phyloP scores from a whole-genome alignment of 768 basidiomycete genomes.

The Lactifluus echinatus region DNA sequence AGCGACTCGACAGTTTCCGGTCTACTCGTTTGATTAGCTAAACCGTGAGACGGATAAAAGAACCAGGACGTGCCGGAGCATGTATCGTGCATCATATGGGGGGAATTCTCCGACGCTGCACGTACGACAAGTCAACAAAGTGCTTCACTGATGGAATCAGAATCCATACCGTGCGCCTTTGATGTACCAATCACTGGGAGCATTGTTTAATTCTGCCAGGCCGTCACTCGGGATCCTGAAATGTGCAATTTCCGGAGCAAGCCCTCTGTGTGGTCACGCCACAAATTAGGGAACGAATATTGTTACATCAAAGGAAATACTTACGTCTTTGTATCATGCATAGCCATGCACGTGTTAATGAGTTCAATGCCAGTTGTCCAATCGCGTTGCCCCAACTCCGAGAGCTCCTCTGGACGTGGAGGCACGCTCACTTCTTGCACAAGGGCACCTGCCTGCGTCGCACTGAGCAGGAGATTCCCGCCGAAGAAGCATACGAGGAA shows the following conservation, averaged over 20 bases:
- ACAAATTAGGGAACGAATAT: background rate
- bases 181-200: slow-evolving; percentile 81
- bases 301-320: slow-evolving; percentile 23
- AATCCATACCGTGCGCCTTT: slow-evolving; percentile 60
- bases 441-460: slow-evolving; percentile 55
- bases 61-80: slow-evolving; percentile 52
- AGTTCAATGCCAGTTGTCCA: slow-evolving; percentile 78
- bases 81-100: slow-evolving; percentile 84
- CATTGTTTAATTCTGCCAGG: slow-evolving; percentile 34
- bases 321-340: slow-evolving; percentile 76
- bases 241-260: slow-evolving; percentile 85
- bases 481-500: slow-evolving; percentile 94
- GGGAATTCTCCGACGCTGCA: slow-evolving; percentile 24
- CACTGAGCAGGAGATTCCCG: slow-evolving; percentile 86
- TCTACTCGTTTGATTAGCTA: slow-evolving; percentile 29
- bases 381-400: slow-evolving; percentile 56
- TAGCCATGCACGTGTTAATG: slow-evolving; percentile 80
- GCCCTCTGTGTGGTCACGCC: slow-evolving; percentile 42
- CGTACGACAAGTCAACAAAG: background rate
- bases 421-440: slow-evolving; percentile 53
- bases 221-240: slow-evolving; percentile 61
- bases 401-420: slow-evolving; percentile 54
- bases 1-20: slow-evolving; percentile 94
- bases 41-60: background rate
- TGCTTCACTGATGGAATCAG: background rate